Percentiles rank a stretch among this genome's conserved stretches.
Evolutionary conservation across 2,329 filamentous ascomycete genomes (phyloP).

Genomic region (Botrytis hyacinthi): DNA sequence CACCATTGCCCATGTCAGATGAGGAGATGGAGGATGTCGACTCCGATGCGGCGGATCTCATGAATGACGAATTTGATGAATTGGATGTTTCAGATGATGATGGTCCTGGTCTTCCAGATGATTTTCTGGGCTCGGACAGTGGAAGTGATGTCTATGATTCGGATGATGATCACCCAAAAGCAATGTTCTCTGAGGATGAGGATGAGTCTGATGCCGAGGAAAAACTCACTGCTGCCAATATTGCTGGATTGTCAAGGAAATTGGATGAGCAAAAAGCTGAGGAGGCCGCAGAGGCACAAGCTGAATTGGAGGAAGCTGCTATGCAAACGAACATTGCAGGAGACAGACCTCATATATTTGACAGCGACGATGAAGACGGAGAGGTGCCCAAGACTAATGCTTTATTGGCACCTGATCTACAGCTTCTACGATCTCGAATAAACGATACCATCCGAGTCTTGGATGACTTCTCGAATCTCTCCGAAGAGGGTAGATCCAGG

Average conservation of each 20-base stretch:
- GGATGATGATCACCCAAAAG: constrained; percentile 57
- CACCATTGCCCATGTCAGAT: constrained; percentile 44
- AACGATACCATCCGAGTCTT: constrained; percentile 91
- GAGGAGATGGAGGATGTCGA: constrained; percentile 41
- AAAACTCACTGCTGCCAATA: constrained; percentile 91
- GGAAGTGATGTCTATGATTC: constrained; percentile 43
- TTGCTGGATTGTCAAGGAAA: constrained; percentile 83
- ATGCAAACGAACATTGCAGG: constrained; percentile 91
- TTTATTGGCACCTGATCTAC: constrained; percentile 81
- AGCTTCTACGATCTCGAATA: constrained; percentile 82
- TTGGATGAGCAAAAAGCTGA: constrained; percentile 74
- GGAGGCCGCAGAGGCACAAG: constrained; percentile 79
- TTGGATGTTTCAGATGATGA: constrained; percentile 38
- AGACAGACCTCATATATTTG: constrained; percentile 66
- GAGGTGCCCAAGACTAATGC: constrained; percentile 57
- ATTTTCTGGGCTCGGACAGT: constrained; percentile 51
- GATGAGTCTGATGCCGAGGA: constrained; percentile 86
- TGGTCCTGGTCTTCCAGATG: constrained; percentile 48
- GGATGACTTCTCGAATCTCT: constrained; percentile 80
- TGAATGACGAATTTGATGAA: constrained; percentile 45
- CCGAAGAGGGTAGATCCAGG: constrained; percentile 76
- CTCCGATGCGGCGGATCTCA: constrained; percentile 48
- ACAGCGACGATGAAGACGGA: constrained; percentile 60
- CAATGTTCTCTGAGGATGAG: constrained; percentile 94
- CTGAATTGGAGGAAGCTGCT: constrained; percentile 79